Conservation (phyloP, 2,329 filamentous ascomycete species). For the Colletotrichum coccodes region DNA sequence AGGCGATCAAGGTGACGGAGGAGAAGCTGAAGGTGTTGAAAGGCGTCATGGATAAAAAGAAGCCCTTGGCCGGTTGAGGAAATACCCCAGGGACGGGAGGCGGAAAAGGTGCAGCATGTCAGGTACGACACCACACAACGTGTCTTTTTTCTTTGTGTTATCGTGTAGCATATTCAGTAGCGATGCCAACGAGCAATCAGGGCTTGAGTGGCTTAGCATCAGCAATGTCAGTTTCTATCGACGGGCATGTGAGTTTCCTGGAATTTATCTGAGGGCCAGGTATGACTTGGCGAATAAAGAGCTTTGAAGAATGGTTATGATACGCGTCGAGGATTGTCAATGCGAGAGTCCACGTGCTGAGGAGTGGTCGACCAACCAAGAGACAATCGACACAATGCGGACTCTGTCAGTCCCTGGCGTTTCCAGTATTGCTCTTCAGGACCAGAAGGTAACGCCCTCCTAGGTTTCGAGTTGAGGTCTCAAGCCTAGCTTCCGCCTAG, state of each 20-base stretch:
- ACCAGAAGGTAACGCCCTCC: too few relatives aligned
- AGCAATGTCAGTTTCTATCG: neutral
- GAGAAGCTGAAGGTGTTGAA: constrained; percentile 84
- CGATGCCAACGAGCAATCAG: constrained; percentile 30
- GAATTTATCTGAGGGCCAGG: neutral
- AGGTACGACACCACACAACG: constrained; percentile 31
- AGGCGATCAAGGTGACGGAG: constrained; percentile 88
- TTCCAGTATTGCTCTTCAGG: too few relatives aligned
- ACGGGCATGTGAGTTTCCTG: neutral
- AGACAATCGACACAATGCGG: too few relatives aligned
- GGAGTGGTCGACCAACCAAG: too few relatives aligned
- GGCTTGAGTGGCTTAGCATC: constrained; percentile 26
- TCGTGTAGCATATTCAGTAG: constrained; percentile 30
- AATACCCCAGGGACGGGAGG: constrained; percentile 25
- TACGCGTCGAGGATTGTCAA: too few relatives aligned
- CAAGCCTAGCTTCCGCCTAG: too few relatives aligned
- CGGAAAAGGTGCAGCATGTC: constrained; percentile 16
- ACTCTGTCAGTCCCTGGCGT: too few relatives aligned
- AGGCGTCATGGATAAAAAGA: constrained; percentile 72
- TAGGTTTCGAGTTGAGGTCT: too few relatives aligned
- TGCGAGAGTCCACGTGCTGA: too few relatives aligned
- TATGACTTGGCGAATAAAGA: neutral
- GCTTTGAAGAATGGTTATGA: too few relatives aligned
- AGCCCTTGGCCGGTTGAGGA: constrained; percentile 36
- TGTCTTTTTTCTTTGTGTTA: constrained; percentile 22